Base-by-base conservation (phyloP, 2,329 filamentous ascomycete genomes). In the Calycina herbarum region DNA sequence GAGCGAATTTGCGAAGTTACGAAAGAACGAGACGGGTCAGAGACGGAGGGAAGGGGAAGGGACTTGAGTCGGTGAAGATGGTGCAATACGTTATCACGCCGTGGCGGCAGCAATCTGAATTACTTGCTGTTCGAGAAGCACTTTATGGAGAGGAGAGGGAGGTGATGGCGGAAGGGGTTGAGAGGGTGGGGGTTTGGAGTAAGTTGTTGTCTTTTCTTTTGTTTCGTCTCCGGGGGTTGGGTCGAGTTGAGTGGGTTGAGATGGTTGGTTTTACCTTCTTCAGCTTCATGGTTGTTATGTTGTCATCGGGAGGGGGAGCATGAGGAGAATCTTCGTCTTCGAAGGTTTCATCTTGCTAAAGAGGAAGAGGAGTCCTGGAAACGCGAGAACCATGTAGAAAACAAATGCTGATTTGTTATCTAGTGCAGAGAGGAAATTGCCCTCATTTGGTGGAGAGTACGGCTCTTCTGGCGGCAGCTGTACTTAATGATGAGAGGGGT, bases 401-500 rank as follows among this genome's bases (percentile, higher is more conserved):
- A 78, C 81, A 67, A 83, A 86, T 65, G 85, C 89, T 59, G 83
- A 85, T 61, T 42, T 63, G 31, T 81, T 83, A 61, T 78, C 91
- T 89, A 89, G 87, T 90, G 83, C 84, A 89, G 73, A 86, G 90
- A 75, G 88, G 88, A 69, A 86, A 86, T 72, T 90, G 93, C 68
- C 91, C 92, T 63, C 89, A 94, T 79, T 83, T 93, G 77, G 85
- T 94, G 63, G 91, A 94, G 78, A 91, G 89, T 42, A 94, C 91
- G 54, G 89, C 89, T 2, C 83, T 93, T 68, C 81, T 95, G 66
- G 86, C 86, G 70, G 87, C 90, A 67, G 90, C 90, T 33, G 79
- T 89, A 24, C 78, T 93, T 61, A 85, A 87, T 73, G 90, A 93
- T 78, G 80, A 68, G 3, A 66, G 61, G 10, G 61, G 65, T 42